These are phyloP conservation scores for Dendrocalamus sinicus DNA, from an alignment of 176 grass and related monocot genomes.

Conservation along the genomic window DNA sequence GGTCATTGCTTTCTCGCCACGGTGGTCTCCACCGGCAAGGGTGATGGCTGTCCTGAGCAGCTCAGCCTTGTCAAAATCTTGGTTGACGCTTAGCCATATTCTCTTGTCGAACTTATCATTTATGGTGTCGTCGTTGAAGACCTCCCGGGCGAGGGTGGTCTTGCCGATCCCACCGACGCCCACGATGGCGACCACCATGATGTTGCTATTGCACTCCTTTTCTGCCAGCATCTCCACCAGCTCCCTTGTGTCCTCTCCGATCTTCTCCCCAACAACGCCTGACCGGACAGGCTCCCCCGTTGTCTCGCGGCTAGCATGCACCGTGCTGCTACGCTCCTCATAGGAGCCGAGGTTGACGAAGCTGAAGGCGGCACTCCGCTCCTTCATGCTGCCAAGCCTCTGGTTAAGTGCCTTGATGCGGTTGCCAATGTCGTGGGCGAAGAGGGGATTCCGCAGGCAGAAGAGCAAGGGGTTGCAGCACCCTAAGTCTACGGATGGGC, in stretches of 20 bases:
- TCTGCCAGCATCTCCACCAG: conserved; percentile 5
- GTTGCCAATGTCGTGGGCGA: no score
- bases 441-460: no score
- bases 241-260: conserved; percentile 23
- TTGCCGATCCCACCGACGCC: not conserved
- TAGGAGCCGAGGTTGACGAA: no score
- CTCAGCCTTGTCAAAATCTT: not conserved
- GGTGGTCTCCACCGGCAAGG: not conserved
- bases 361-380: no score
- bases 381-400: no score
- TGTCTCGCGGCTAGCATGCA: no score
- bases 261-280: conserved; percentile 19
- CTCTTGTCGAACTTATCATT: not conserved
- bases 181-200: not conserved
- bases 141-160: conserved; percentile 50
- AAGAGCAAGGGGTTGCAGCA: no score
- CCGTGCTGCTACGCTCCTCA: no score
- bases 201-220: not conserved
- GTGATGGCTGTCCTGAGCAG: not conserved
- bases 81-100: conserved; percentile 43
- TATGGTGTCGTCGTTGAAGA: conserved; percentile 17
- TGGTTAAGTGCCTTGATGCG: no score
- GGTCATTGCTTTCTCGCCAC: not conserved
- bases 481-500: no score
- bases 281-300: no score